Evolutionary conservation across 2,329 filamentous ascomycete species (phyloP), one percentile per base, ranked within the genome.

Genomic region (Coniella lustricola): DNA sequence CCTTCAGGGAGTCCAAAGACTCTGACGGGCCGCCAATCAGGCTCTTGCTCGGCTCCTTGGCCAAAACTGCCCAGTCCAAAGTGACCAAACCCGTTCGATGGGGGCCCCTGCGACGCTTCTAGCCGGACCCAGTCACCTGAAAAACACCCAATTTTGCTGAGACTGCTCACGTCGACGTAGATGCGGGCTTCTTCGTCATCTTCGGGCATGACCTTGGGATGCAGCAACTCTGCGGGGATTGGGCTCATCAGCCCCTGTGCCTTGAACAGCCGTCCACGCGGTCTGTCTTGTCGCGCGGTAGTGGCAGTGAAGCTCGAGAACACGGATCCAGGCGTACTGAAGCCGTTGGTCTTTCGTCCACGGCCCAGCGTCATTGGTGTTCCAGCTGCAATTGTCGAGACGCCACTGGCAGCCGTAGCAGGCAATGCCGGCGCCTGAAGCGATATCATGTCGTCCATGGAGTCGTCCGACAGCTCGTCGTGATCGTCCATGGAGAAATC

Each of bases 111-210:
- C 0, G 87, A 78, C 5, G 81, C 76, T 67, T 95, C 89, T 10
- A 96, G 74, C 18, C 85, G 83, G 10, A 95, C 89, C 93, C 93
- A 98, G 62, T 98, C 93, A 25, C 93, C 93, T 0, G 91, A 97
- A 62, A 98, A 98, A 65, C 91, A 97, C 14, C 91, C 90, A 46
- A 98, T 85, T 57, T 90, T 90, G 13, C 88, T 85, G 17, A 98
- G 68, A 1, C 88, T 87, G 49, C 81, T 84, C 7, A 94, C 85
- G 58, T 96, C 90, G 4, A 98, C 90, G 60, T 91, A 98, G 2
- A 97, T 78, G 41, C 93, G 82, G 2, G 88, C 84, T 57, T 94
- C 85, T 55, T 95, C 90, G 53, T 98, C 93, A 52, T 96, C 90
- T 21, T 82, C 79, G 1, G 75, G 66, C 1, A 69, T 70, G 2